phyloP scores from a whole-genome alignment of 2,329 filamentous ascomycete genomes.

The Aspergillus sp. region DNA sequence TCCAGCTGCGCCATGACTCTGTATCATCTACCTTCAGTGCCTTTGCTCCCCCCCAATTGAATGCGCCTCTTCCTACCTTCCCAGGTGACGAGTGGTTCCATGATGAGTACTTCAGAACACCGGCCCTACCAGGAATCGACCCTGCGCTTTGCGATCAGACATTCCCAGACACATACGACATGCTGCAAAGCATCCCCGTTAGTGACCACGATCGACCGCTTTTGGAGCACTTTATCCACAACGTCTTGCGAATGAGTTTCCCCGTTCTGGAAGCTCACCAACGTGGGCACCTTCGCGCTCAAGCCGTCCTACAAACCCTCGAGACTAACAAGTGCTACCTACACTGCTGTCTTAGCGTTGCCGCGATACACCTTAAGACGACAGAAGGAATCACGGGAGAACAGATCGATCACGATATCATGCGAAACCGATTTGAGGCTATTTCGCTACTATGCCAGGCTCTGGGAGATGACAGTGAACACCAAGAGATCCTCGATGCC shows the following conservation, averaged over 20 bases:
- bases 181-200: slow-evolving; percentile 73
- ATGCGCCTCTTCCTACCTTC: slow-evolving; percentile 64
- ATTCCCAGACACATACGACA: slow-evolving; percentile 49
- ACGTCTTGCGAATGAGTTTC: slow-evolving; percentile 84
- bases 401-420: slow-evolving; percentile 85
- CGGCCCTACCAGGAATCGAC: slow-evolving; percentile 35
- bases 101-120: slow-evolving; percentile 63
- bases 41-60: slow-evolving; percentile 74
- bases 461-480: slow-evolving; percentile 75
- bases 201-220: slow-evolving; percentile 85
- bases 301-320: slow-evolving; percentile 82
- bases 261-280: slow-evolving; percentile 89
- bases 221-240: slow-evolving; percentile 86
- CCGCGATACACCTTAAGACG: slow-evolving; percentile 87
- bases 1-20: slow-evolving; percentile 81
- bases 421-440: slow-evolving; percentile 85
- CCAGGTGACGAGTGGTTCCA: slow-evolving; percentile 69
- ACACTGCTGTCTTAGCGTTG: slow-evolving; percentile 91
- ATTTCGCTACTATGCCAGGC: slow-evolving; percentile 83
- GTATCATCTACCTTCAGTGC: slow-evolving; percentile 91
- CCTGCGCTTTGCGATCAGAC: slow-evolving; percentile 20
- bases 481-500: slow-evolving; percentile 86
- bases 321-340: slow-evolving; percentile 91
- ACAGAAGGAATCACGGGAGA: slow-evolving; percentile 66
- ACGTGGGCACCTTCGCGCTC: slow-evolving; percentile 74